Base-by-base conservation (phyloP, 331 rosid genomes). In the Erythrophleum ivorense region DNA sequence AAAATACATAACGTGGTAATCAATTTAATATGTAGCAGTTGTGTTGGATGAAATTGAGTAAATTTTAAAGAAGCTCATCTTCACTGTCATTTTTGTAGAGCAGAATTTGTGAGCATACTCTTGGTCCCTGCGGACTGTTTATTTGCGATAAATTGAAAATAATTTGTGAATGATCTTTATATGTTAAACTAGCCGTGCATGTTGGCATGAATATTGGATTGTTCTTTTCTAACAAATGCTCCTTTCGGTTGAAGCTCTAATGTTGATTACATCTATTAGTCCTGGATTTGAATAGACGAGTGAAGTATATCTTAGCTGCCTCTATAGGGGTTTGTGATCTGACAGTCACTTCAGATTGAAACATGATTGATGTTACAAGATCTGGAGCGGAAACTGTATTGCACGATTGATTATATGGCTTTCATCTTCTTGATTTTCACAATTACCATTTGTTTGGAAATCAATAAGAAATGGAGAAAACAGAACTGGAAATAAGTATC, bases 61-160 rank as follows among this genome's bases (percentile, higher is more conserved):
- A 73, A 85, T 78, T 80, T 65, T 72, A 82, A 75, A 78, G 53
- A 77, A 77, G 88, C 78, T 82, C 81, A 57, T 82, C 79, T 81
- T 85, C 73, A 24, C 36, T 73, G 85, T 67, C 77, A 75, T 79
- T 85, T 83, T 85, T 85, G 82, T 87, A 72, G 84, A 76, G 68
- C 84, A 84, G 77, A 75, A 82, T 68, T 80, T 78, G 80, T 82
- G 84, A 82, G 76, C 77, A 60, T 52, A 31, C 63, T 36, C 76
- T 77, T 69, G 74, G 77, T 85, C 33, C 48, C 66, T 80, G 63
- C 83, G 43, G 84, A 80, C 75, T 19, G 43, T 79, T 78, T 68
- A 53, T 78, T 77, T 86, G 72, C 57, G 21, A 71, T 71, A 46
- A 46, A 80, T 74, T 55, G 81, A 83, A 79, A 88, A 89, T 86